Conservation (phyloP, 805 yeast genomes). For the Sugiyamaella smithiae region DNA sequence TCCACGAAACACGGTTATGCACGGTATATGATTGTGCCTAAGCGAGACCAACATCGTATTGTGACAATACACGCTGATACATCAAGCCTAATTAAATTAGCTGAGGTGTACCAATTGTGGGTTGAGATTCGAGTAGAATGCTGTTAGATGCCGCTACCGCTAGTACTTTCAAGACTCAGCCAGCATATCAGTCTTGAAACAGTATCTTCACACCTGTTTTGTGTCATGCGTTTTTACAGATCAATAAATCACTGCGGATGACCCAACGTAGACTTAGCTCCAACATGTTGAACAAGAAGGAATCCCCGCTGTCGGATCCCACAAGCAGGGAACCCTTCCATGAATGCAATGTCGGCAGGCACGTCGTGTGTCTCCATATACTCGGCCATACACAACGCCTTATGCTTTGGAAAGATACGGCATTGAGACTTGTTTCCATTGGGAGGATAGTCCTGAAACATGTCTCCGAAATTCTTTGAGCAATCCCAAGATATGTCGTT, state of each 20-base stretch:
- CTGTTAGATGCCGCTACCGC: no score
- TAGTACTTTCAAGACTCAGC: no score
- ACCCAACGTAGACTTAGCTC: background rate
- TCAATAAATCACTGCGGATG: background rate
- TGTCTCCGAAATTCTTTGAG: background rate
- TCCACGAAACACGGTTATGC: no score
- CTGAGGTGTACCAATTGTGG: no score
- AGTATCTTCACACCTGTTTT: no score
- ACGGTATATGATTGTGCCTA: no score
- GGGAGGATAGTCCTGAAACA: background rate
- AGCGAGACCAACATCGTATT: no score
- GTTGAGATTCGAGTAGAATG: no score
- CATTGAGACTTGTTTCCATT: slow-evolving; percentile 2
- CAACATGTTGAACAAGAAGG: background rate
- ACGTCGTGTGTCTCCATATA: background rate
- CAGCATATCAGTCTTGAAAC: no score
- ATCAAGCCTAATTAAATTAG: no score
- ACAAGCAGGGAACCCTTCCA: slow-evolving; percentile 1
- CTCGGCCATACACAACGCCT: slow-evolving; percentile 1
- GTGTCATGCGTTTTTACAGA: no score
- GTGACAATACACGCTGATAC: no score
- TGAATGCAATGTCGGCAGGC: background rate
- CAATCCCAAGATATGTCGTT: background rate
- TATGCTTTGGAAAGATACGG: background rate
- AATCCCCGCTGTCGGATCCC: background rate